phyloP scores from a whole-genome alignment of 2,329 filamentous ascomycete genomes.

The Aspergillus sp. region DNA sequence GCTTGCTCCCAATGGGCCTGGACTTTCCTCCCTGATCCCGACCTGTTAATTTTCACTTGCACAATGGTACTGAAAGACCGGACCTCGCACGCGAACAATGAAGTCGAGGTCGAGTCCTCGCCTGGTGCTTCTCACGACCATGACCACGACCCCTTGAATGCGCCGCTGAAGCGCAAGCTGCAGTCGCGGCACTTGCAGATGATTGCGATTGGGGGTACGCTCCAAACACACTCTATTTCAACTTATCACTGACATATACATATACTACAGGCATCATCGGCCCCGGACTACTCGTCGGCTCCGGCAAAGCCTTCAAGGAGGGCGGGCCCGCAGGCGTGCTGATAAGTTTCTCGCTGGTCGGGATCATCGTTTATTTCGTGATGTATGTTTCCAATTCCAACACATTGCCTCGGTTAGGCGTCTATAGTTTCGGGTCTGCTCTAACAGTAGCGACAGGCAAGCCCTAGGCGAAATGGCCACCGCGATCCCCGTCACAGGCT shows the following conservation, averaged over 20 bases:
- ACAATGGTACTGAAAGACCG: not conserved
- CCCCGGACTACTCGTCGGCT: slow-evolving; percentile 69
- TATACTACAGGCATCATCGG: slow-evolving; percentile 61
- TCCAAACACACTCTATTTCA: not conserved
- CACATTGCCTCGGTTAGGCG: too few relatives aligned
- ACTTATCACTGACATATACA: not conserved
- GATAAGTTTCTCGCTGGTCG: slow-evolving; percentile 68
- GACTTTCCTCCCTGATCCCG: not conserved
- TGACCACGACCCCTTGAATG: slow-evolving; percentile 2
- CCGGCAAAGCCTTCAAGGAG: slow-evolving; percentile 60
- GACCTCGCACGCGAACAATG: not conserved
- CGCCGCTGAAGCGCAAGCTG: slow-evolving; percentile 21
- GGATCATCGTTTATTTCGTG: slow-evolving; percentile 70
- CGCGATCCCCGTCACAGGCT: slow-evolving; percentile 72
- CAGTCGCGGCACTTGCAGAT: slow-evolving; percentile 25
- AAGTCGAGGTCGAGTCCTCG: not conserved
- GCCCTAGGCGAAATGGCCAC: slow-evolving; percentile 68
- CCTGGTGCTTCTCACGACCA: not conserved
- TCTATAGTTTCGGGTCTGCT: too few relatives aligned
- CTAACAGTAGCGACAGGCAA: not conserved
- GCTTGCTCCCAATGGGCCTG: not conserved
- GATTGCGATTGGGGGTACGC: slow-evolving; percentile 22
- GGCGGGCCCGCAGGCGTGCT: slow-evolving; percentile 65
- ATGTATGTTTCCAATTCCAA: slow-evolving; percentile 50
- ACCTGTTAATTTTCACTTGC: not conserved